Evolutionary conservation across 1,284 basidiomycete species (phyloP), one percentile per base, ranked within the genome.

Genomic region (Trametes hirsuta): DNA sequence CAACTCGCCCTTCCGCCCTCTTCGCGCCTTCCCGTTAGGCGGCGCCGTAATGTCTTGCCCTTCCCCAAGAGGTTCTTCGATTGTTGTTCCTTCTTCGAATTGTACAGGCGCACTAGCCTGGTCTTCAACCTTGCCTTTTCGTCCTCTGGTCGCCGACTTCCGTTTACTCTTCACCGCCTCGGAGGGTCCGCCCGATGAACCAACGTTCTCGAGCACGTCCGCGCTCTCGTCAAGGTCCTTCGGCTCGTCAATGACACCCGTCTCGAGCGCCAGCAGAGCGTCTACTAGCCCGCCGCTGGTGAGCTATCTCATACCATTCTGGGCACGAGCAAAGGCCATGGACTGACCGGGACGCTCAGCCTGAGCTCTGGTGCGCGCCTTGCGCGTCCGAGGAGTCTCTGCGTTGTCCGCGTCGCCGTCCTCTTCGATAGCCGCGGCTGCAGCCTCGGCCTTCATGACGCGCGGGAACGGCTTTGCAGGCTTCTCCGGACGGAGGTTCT

Each of bases 391-490:
- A 14, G 58, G 55, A 18, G 53, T 52, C 6, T 35, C 50, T 6
- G 42, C 22, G 8, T 22, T 45, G 5, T 40, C 51, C 1, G 22
- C 47, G 12, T 37, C 52, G 14, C 3, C 51, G 6, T 34, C 53
- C 14, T 37, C 55, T 6, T 15, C 54, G 12, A n/a, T 56, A 22
- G 44, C 51, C 2, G 46, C 50, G 6, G 24, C 36, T 4, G 24
- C 52, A 6, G 36, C 51, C 2, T 35, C 54, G 11, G 45, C 63
- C n/a, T 58, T 36, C 14, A 40, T 6, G 21, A 52, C 53, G n/a
- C 69, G 76, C 75, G 50, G 77, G 79, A 67, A 80, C 75, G 21
- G 80, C 76, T 55, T 76, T 71, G 61, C 73, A 77, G 48, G 69
- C 57, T 74, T 70, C 70, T 74, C 74, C 36, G 75, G 71, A 68